phyloP scores from a whole-genome alignment of 306 rosid genomes.

The Begonia masoniana region DNA sequence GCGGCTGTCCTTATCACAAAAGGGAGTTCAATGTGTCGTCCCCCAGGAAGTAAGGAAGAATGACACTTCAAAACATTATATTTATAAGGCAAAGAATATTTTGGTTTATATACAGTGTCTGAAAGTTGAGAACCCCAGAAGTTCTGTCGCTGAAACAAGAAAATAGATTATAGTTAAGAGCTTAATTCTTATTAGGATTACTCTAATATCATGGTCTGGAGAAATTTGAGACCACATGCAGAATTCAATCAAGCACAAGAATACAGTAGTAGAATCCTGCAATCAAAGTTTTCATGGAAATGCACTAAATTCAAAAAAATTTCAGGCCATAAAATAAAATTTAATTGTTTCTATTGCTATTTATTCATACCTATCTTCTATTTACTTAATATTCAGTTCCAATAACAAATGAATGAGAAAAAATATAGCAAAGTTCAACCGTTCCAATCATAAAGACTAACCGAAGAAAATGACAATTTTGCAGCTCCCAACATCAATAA shows the following conservation, averaged over 20 bases:
- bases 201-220: no score
- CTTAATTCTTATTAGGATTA: no score
- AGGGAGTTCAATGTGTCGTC: slow-evolving; percentile 27
- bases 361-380: no score
- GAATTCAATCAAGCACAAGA: neutral
- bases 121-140: slow-evolving; percentile 25
- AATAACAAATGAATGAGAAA: neutral
- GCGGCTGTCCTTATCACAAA: slow-evolving; percentile 35
- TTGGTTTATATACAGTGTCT: slow-evolving; percentile 27
- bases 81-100: slow-evolving; percentile 31
- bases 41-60: slow-evolving; percentile 36
- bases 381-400: neutral
- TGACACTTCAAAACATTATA: slow-evolving; percentile 45
- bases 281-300: no score
- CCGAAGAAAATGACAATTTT: slow-evolving; percentile 30
- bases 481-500: slow-evolving; percentile 20
- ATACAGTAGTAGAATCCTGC: no score
- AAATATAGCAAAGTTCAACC: neutral
- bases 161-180: neutral
- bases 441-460: slow-evolving; percentile 18
- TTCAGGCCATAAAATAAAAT: no score
- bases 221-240: neutral
- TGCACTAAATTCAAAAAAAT: no score
- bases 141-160: slow-evolving; percentile 38
- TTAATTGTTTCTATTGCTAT: no score